Base-by-base conservation (phyloP, 768 basidiomycete genomes). In the Pholiota molesta region DNA sequence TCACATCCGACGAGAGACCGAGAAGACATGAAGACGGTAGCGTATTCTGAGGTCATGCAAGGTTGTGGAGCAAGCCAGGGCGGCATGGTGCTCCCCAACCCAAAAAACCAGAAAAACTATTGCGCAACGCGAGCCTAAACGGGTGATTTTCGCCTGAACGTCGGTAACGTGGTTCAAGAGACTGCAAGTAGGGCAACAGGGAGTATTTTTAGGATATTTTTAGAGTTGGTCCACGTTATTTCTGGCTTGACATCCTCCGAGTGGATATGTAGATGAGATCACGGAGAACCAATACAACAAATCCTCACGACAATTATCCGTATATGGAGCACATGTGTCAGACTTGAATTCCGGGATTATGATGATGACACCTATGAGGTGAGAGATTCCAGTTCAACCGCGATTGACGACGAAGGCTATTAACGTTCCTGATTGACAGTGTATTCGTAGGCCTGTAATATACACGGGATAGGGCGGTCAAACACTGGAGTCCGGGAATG, bases 81-180 rank as follows among this genome's bases (percentile, higher is more conserved):
- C 47, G 23, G 23, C 47, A 49, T 26, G 23, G 23, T 49, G n/a
- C 19, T 0, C 19, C 23, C 47, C 13, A 5, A 14, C 47, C 6
- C 23, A 49, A n/a, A 26, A 49, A n/a, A 2, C 47, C 10, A 23
- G 47, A n/a, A 49, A 23, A 26, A 26, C 10, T 23, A 13, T 11
- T 28, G 47, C 47, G 47, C 19, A 26, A 26, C 19, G 47, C 29
- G 26, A 40, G 37, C 55, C 55, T 21, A 57, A 47, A 58, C 69
- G 73, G 73, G 23, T 63, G 65, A 69, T 71, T 66, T 67, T 74
- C 73, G 73, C 73, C 61, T 64, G 69, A 74, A 71, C 68, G 59
- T 74, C 73, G 73, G 73, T 57, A 49, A 49, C 21, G 47, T 26
- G 21, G n/a, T 49, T 26, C 21, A 19, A 23, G 23, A n/a, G 23